These are phyloP conservation scores for Cyberlindnera mississippiensis DNA, from an alignment of 805 yeast genomes.

Conservation along the genomic window DNA sequence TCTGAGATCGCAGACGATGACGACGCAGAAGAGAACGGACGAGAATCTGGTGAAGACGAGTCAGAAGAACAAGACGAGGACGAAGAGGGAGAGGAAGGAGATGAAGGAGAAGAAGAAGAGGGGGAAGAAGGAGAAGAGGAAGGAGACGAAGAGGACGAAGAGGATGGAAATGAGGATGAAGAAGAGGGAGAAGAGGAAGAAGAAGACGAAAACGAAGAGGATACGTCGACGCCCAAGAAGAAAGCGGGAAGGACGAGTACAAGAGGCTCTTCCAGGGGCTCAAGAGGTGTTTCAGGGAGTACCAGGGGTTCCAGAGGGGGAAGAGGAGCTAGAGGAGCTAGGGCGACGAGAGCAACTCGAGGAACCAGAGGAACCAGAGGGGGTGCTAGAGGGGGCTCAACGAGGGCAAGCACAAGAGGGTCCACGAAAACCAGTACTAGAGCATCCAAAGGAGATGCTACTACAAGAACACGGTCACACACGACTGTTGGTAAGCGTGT, in stretches of 20 bases:
- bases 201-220: constrained; percentile 12
- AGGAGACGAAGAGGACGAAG: constrained; percentile 15
- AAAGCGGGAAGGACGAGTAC: constrained; percentile 2
- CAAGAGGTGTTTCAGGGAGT: no score
- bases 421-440: neutral
- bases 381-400: neutral
- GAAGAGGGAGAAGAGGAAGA: no score
- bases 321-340: neutral
- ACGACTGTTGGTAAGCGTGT: neutral
- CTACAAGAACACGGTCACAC: neutral
- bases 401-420: neutral
- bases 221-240: constrained; percentile 12
- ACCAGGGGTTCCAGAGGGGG: no score
- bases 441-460: neutral
- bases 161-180: constrained; percentile 10
- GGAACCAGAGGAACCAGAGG: neutral
- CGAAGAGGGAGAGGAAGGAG: constrained; percentile 3
- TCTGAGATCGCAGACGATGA: no score
- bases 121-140: constrained; percentile 1
- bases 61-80: constrained; percentile 1
- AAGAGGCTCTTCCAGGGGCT: no score
- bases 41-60: constrained; percentile 1
- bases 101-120: neutral
- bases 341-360: neutral
- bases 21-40: no score